Conservation (phyloP, 148 eudicot species). For the Rhododendron kiyosumense region DNA sequence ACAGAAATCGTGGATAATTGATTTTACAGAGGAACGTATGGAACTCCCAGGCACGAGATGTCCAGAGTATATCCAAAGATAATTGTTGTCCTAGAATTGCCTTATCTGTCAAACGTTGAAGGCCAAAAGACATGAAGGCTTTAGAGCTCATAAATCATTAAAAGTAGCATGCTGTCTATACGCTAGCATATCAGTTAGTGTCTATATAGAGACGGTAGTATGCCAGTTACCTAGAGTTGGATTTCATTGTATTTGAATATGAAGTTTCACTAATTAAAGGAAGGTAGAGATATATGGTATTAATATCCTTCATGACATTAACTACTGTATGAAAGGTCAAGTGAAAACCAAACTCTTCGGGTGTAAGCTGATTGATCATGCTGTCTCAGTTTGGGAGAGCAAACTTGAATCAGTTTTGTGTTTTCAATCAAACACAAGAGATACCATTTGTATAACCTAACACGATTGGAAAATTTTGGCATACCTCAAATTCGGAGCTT, state of each 20-base stretch:
- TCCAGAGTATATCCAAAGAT: not conserved
- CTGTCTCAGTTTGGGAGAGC: not conserved
- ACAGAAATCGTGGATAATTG: not conserved
- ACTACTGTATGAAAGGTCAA: not conserved
- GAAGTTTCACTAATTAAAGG: not conserved
- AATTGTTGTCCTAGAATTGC: not conserved
- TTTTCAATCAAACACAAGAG: not conserved
- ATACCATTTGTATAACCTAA: not conserved
- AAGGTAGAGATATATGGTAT: not conserved
- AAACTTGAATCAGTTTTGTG: not conserved
- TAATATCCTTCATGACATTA: not conserved
- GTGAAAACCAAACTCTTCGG: not conserved
- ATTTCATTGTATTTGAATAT: not conserved
- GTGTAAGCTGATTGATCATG: not conserved
- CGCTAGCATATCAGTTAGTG: not conserved
- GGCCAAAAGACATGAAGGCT: not conserved
- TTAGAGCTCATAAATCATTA: not conserved
- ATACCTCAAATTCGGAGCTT: conserved; percentile 70
- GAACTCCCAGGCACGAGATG: not conserved
- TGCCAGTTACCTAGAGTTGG: not conserved
- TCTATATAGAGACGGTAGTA: not conserved
- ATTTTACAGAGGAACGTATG: not conserved
- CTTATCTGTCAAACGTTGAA: not conserved
- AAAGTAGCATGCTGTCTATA: not conserved
- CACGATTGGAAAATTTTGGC: not conserved